A percentile compares a stretch with the other conserved stretches of the same genome.
Evolutionary conservation across 495 filamentous ascomycete genomes (phyloP).

Genomic region (Podospora comata): DNA sequence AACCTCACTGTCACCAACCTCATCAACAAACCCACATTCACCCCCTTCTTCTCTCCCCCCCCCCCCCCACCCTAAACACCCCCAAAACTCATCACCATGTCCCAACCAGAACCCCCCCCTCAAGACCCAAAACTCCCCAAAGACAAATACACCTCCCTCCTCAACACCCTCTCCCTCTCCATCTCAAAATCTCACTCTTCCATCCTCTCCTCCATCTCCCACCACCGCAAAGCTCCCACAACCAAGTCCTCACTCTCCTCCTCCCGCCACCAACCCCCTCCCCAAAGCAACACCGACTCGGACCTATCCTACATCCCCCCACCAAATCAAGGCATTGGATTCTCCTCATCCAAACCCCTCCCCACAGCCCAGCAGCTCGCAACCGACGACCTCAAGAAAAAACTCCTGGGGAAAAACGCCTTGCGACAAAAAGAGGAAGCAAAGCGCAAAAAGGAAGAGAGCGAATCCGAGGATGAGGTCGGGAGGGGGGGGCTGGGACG

Average conservation of each 20-base stretch:
- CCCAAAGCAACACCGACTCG: background rate
- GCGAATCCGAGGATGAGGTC: background rate
- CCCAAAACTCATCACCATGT: background rate
- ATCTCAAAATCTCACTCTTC: background rate
- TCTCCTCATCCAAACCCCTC: background rate
- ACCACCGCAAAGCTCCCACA: background rate
- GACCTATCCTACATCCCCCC: background rate
- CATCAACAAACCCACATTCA: background rate
- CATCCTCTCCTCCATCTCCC: background rate
- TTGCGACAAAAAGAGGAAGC: background rate
- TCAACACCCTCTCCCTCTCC: conserved; percentile 2
- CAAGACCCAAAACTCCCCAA: background rate
- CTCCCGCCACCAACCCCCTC: background rate
- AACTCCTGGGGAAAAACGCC: background rate
- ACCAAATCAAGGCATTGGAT: background rate
- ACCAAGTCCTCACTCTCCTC: background rate
- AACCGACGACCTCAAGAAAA: background rate
- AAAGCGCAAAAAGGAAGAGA: background rate
- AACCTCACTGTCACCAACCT: background rate
- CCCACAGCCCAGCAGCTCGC: background rate
- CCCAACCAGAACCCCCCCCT: background rate
- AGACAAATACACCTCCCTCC: background rate
- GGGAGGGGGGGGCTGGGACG: background rate
- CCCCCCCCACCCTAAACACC: background rate
- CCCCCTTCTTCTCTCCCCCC: background rate